Evolutionary conservation across 2,329 filamentous ascomycete genomes (phyloP).

Genomic region (Emergomyces pasteurianus): DNA sequence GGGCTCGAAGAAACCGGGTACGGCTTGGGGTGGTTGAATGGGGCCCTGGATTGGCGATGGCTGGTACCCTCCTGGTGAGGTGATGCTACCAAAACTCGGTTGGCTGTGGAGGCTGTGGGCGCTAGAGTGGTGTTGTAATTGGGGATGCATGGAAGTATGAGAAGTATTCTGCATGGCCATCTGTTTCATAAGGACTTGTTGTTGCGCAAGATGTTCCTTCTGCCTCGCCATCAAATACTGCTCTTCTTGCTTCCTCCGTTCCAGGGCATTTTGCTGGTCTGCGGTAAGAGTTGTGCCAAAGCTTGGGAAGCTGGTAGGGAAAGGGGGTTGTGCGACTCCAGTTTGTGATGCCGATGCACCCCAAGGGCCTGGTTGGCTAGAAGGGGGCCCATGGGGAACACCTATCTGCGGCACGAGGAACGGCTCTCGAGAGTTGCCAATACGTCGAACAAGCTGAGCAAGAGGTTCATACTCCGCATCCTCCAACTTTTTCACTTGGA

Average conservation of each 20-base stretch:
- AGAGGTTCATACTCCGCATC: slow-evolving; percentile 90
- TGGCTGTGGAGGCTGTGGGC: slow-evolving; percentile 94
- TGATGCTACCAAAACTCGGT: slow-evolving; percentile 89
- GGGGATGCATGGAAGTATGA: slow-evolving; percentile 41
- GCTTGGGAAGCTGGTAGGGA: slow-evolving; percentile 86
- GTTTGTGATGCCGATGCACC: slow-evolving; percentile 26
- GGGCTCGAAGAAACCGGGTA: slow-evolving; percentile 59
- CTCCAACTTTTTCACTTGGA: slow-evolving; percentile 89
- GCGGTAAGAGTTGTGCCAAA: slow-evolving; percentile 94
- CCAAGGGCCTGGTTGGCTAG: slow-evolving; percentile 36
- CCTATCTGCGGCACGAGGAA: slow-evolving; percentile 97
- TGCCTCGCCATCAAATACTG: slow-evolving; percentile 95
- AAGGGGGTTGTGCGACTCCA: slow-evolving; percentile 67
- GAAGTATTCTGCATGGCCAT: slow-evolving; percentile 51
- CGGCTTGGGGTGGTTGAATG: slow-evolving; percentile 44
- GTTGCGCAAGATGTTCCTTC: slow-evolving; percentile 80
- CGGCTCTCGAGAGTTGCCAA: slow-evolving; percentile 92
- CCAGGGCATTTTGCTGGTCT: slow-evolving; percentile 94
- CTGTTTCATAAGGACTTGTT: slow-evolving; percentile 65
- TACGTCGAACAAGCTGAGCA: slow-evolving; percentile 85
- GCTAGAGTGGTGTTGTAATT: slow-evolving; percentile 85
- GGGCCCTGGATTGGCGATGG: slow-evolving; percentile 47
- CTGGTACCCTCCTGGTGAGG: slow-evolving; percentile 66
- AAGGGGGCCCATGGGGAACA: slow-evolving; percentile 72
- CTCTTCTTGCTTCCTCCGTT: slow-evolving; percentile 94